Conservation (phyloP, 495 filamentous ascomycete genomes). For the Clavariopsis aquatica region DNA sequence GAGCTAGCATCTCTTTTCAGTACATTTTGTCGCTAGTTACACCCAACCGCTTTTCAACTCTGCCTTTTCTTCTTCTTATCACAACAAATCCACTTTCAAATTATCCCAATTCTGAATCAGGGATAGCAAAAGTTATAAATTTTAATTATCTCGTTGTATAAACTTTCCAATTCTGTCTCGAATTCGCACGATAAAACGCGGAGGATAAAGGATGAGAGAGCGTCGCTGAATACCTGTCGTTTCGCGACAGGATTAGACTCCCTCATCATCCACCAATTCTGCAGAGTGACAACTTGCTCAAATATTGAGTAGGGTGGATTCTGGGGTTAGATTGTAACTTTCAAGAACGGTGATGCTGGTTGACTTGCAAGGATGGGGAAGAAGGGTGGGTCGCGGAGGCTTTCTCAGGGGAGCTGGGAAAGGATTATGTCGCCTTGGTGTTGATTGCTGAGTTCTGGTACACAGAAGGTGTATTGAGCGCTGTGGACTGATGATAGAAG, state of each 20-base stretch:
- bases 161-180: background rate
- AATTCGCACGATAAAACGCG: slow-evolving; percentile 5
- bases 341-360: slow-evolving; percentile 5
- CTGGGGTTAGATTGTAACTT: background rate
- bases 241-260: background rate
- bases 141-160: background rate
- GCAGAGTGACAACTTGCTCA: background rate
- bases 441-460: no score
- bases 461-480: no score
- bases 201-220: background rate
- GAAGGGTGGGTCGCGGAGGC: slow-evolving; percentile 11
- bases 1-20: background rate
- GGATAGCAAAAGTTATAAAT: background rate
- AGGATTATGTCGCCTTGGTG: slow-evolving; percentile 4
- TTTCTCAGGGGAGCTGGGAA: background rate
- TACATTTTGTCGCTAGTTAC: background rate
- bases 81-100: slow-evolving; percentile 8
- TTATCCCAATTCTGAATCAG: slow-evolving; percentile 8
- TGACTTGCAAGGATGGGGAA: background rate
- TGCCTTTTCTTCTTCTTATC: background rate
- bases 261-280: slow-evolving; percentile 13
- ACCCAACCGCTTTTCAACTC: background rate
- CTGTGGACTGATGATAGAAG: no score
- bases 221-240: background rate
- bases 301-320: background rate